These are phyloP conservation scores for Tausonia pullulans DNA, from an alignment of 1,284 basidiomycete genomes.

Conservation along the genomic window DNA sequence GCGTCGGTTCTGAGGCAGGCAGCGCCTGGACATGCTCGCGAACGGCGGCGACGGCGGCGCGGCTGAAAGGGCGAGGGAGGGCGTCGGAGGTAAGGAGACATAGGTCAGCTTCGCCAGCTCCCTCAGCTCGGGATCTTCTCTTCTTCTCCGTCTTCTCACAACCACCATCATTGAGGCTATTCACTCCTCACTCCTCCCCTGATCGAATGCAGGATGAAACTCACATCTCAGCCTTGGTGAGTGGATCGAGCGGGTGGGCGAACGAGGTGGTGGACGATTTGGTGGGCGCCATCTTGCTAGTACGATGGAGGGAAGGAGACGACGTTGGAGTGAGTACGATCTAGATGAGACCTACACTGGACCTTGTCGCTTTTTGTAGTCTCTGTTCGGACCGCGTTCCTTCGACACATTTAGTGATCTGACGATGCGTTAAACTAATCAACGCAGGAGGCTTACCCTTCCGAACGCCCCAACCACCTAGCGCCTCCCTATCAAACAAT, in stretches of 20 bases:
- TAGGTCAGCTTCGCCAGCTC: not conserved
- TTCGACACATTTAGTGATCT: too few species aligned
- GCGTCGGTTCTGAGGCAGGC: not conserved
- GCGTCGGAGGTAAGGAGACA: not conserved
- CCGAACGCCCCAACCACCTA: too few species aligned
- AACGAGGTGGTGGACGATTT: slow-evolving; percentile 1
- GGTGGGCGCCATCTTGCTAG: not conserved
- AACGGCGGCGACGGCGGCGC: slow-evolving; percentile 26
- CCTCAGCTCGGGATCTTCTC: not conserved
- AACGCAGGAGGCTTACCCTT: too few species aligned
- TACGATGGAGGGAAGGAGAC: not conserved
- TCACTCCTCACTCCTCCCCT: too few species aligned
- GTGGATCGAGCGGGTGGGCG: slow-evolving; percentile 38
- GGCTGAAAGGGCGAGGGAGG: not conserved
- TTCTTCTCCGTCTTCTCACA: not conserved
- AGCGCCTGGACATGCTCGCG: slow-evolving; percentile 21
- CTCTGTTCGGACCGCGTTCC: too few species aligned
- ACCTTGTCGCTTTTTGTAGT: too few species aligned
- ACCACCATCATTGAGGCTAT: not conserved
- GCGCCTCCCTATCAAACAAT: too few species aligned
- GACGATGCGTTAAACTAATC: too few species aligned
- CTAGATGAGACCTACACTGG: too few species aligned
- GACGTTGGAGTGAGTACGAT: not conserved
- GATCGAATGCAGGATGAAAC: not conserved
- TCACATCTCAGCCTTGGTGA: slow-evolving; percentile 31